Evolutionary conservation across 108 stramenopile species (phyloP).

Genomic region (Nannochloropsis granulata): DNA sequence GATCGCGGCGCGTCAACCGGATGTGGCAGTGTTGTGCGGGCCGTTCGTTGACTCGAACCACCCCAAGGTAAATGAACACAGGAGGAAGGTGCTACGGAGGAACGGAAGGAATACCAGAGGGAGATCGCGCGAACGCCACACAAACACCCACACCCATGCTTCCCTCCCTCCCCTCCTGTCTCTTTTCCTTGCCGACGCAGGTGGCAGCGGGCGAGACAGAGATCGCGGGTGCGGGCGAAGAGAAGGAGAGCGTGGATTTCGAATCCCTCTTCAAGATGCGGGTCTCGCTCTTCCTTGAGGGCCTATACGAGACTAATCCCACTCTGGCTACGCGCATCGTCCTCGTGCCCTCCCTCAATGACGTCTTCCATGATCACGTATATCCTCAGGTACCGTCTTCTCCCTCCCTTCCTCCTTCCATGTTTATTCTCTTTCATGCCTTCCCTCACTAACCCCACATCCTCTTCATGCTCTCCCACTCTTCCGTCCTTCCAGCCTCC

Average conservation of each 20-base stretch:
- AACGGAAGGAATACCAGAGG: not conserved
- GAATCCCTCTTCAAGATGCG: slow-evolving; percentile 56
- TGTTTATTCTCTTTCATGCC: not conserved
- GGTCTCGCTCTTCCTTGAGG: slow-evolving; percentile 16
- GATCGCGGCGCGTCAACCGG: slow-evolving; percentile 49
- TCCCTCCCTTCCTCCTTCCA: not conserved
- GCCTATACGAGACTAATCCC: slow-evolving; percentile 7
- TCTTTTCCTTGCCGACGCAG: not conserved
- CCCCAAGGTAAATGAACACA: slow-evolving; percentile 30
- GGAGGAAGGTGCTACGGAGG: not conserved
- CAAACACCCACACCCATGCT: not conserved
- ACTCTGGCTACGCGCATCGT: slow-evolving; percentile 65
- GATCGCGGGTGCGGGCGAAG: slow-evolving; percentile 43
- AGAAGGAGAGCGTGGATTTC: slow-evolving; percentile 44
- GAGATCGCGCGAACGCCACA: not conserved
- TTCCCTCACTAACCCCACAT: not conserved
- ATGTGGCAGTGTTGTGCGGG: slow-evolving; percentile 78
- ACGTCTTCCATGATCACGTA: slow-evolving; percentile 74
- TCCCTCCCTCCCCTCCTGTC: not conserved
- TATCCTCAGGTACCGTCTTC: slow-evolving; percentile 39
- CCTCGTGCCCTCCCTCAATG: slow-evolving; percentile 76
- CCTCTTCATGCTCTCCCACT: not conserved
- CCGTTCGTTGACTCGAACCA: slow-evolving; percentile 85
- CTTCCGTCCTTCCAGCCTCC: slow-evolving; percentile 57
- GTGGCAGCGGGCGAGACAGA: slow-evolving; percentile 18